Evolutionary conservation across 2,329 filamentous ascomycete species (phyloP), one percentile per base, ranked within the genome.

Genomic region (Seiridium unicorne): DNA sequence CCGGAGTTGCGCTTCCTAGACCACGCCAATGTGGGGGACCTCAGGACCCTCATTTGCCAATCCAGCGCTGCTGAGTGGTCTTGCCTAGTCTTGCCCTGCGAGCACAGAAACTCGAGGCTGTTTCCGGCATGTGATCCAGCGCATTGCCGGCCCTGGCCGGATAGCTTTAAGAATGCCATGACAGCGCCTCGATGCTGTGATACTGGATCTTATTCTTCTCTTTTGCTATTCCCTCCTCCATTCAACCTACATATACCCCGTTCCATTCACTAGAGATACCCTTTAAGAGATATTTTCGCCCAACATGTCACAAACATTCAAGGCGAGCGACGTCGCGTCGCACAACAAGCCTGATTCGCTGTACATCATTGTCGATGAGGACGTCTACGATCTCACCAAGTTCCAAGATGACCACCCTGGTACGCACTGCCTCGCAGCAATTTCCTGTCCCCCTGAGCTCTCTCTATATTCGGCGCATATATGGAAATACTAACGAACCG

Each of bases 351-450:
- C 89, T 51, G 87, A 92, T 72, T 89, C 89, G 73, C 83, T 97
- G 63, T 98, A 89, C 86, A 91, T 98, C 71, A 86, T 96, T 65
- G 88, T 98, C 66, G 94, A 98, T 67, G 90, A 93, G 70, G 94
- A 98, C 76, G 94, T 98, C 67, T 98, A 97, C 77, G 94, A 99
- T 73, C 75, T 98, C 69, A 96, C 93, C 68, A 93, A 88, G 72
- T 94, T 94, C 75, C 89, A 92, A 74, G 89, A 93, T 62, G 90
- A 93, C 66, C 91, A 94, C 75, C 91, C 91, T 74, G 92, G 92
- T 85, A 80, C 18, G 18, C 18, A 26, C 18, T 26, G 18, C 18
- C 18, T 26, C 18, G 18, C 18, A 26, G 2, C 18, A 26, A 26
- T 26, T 26, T 26, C 1, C 18, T 26, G 18, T 26, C 18, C 18